Base-by-base conservation (phyloP, 257 asterid genomes). In the Nicotiana attenuata region DNA sequence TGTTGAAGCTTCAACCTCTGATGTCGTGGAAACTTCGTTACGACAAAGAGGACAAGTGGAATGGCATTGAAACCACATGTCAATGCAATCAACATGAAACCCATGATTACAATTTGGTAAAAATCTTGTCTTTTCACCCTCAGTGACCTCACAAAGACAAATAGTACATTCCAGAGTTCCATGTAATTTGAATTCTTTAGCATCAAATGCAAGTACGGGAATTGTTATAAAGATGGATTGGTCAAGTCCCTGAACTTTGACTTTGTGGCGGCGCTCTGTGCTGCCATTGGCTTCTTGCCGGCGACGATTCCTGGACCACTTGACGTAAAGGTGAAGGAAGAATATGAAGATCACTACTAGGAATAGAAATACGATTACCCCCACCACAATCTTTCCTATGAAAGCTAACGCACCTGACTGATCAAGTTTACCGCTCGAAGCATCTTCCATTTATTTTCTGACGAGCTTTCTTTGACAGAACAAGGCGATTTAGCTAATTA, bases 371-470 rank as follows among this genome's bases (percentile, higher is more conserved):
- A 94, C 77, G 1, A 91, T 86, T 17, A 91, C 92, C 33, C 85
- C 93, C 82, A 92, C 87, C 96, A 92, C 89, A 82, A 96, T 85
- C 86, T 88, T 92, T 41, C 96, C 99, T 2, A 91, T 88, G 59
- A 91, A 83, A 88, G 90, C 92, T n/a, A 91, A 76, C 56, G 76
- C 85, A 10, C 89, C 92, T 0, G 96, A 82, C 4, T 91, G 91
- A 7, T 85, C 90, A 5, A 86, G n/a, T 53, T 71, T 87, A 61
- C 17, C 24, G 10, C 65, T 69, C 2, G 89, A 22, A 33, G 86
- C 71, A 65, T 83, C 92, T 13, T 86, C 89, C 95, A 94, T 92
- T 85, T 33, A n/a, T n/a, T n/a, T n/a, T n/a, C n/a, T n/a, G 35
- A 17, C n/a, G 24, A 29, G 22, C 4, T 29, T 65, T 31, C 50